Conservation (phyloP, 179 eudicot species). For the Spinacia oleracea region DNA sequence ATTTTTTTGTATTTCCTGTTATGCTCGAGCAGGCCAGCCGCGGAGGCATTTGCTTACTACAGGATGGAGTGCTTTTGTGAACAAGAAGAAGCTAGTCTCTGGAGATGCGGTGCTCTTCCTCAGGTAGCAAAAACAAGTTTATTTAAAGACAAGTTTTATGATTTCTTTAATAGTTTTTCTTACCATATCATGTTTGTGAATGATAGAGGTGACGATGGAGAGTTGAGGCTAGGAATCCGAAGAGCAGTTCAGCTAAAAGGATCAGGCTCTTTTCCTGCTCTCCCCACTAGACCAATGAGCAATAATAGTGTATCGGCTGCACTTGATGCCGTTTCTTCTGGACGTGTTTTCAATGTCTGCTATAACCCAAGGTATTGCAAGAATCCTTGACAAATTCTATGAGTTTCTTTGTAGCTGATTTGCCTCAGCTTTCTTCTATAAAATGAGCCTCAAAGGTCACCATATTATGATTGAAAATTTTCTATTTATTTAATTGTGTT, state of each 20-base stretch:
- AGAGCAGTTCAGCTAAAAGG: slow-evolving; percentile 72
- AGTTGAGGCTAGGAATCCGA: slow-evolving; percentile 82
- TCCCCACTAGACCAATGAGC: slow-evolving; percentile 43
- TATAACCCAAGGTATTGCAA: slow-evolving; percentile 79
- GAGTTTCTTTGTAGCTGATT: not conserved
- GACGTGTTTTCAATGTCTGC: slow-evolving; percentile 56
- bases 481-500: not conserved
- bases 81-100: slow-evolving; percentile 88
- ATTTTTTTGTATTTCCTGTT: not conserved
- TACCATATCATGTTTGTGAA: slow-evolving; percentile 14
- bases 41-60: slow-evolving; percentile 95
- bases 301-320: slow-evolving; percentile 43
- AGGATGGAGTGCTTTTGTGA: slow-evolving; percentile 99
- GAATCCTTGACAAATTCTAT: not conserved
- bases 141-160: not conserved
- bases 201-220: slow-evolving; percentile 86
- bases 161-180: not conserved
- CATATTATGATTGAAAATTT: not conserved
- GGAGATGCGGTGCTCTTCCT: slow-evolving; percentile 99
- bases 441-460: not conserved
- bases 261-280: slow-evolving; percentile 35
- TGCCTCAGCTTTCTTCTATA: not conserved
- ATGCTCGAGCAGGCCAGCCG: slow-evolving; percentile 73
- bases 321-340: slow-evolving; percentile 55
- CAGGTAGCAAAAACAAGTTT: slow-evolving; percentile 41